Evolutionary conservation across 352 stramenopile species (phyloP), one percentile per base, ranked within the genome.

Genomic region (Phytophthora podocarpi): DNA sequence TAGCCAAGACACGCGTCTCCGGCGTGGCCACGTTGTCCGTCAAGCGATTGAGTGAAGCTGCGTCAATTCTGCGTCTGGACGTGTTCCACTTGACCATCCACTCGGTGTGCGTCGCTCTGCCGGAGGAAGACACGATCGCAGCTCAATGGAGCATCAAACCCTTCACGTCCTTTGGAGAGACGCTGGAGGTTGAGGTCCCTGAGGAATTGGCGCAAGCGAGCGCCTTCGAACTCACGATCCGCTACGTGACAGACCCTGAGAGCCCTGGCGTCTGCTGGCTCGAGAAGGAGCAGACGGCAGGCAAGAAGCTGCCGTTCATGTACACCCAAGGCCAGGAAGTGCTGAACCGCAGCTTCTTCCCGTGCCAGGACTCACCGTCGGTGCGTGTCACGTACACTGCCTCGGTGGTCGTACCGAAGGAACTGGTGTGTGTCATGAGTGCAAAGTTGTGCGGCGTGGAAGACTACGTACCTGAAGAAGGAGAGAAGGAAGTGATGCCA

Each of bases 371-470:
- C 85, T 91, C 88, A 30, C 96, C 95, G 5, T 96, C 80, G 5
- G 91, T 98, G 27, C 98, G 98, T 52, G 82, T 98, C 53, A 98
- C 97, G 21, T 99, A 98, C 74, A 85, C 89, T 11, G 95, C 96
- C 2, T 82, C 73, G 15, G 87, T 99, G n/a, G 74, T 78, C 11
- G 96, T 98, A 18, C 96, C 97, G 0, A 54, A 78, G 9, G 97
- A 93, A 75, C 80, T 98, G 5, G 98, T 97, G 27, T 94, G 85
- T 58, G 82, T 93, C 28, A 95, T 95, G 87, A 93, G 85, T 36
- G 87, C 84, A 20, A 86, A 90, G 54, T 59, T 76, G 5, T 72
- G 68, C 13, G 56, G 47, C 18, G 64, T 71, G 1, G 51, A 72
- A 15, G 40, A 60, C 4, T 66, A 65, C 4, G 27, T 74, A 15